Evolutionary conservation across 306 rosid genomes (phyloP).

Genomic region (Nissolia schottii): DNA sequence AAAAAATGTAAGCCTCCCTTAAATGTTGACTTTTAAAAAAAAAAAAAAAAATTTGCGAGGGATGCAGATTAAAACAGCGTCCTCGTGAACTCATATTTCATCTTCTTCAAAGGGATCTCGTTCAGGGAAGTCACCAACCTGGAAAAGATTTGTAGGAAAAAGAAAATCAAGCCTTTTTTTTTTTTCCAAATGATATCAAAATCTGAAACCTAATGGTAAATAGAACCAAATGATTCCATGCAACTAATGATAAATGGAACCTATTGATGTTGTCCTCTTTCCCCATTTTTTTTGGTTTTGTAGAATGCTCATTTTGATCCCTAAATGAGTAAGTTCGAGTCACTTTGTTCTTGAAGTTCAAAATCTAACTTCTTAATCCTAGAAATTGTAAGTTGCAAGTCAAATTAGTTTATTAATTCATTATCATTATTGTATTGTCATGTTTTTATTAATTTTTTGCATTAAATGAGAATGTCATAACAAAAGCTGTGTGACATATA

Average conservation of each 20-base stretch:
- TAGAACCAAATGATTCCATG: background rate
- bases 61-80: background rate
- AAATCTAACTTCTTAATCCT: too few species aligned
- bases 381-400: too few species aligned
- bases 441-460: too few species aligned
- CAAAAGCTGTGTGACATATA: too few species aligned
- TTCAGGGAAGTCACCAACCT: slow-evolving; percentile 96
- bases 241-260: background rate
- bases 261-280: background rate
- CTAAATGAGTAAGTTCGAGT: too few species aligned
- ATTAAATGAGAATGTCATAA: too few species aligned
- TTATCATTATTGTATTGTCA: too few species aligned
- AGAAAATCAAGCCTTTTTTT: background rate
- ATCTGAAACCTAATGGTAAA: background rate
- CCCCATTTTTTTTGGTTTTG: background rate
- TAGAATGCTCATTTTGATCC: too few species aligned
- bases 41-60: background rate
- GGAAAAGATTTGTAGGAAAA: slow-evolving; percentile 19
- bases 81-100: slow-evolving; percentile 52
- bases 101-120: slow-evolving; percentile 83
- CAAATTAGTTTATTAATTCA: too few species aligned
- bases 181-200: background rate
- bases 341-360: too few species aligned
- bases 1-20: background rate
- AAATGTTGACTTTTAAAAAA: background rate